Percentiles rank a stretch among this genome's conserved stretches.
phyloP scores from a whole-genome alignment of 1,139 yeast genomes.

The Nadsonia commutata region DNA sequence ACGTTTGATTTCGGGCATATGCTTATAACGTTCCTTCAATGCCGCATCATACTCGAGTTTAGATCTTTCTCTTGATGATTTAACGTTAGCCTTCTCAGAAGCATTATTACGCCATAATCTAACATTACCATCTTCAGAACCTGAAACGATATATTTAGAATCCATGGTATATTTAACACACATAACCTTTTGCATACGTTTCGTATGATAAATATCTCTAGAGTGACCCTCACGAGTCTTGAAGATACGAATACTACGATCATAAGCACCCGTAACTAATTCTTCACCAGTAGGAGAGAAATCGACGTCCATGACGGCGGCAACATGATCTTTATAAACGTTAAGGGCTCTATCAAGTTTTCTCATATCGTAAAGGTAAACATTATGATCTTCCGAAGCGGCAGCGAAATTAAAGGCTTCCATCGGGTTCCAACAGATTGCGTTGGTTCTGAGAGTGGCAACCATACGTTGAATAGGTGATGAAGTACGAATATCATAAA shows the following conservation, averaged over 20 bases:
- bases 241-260: slow-evolving; percentile 76
- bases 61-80: slow-evolving; percentile 64
- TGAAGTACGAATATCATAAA: slow-evolving; percentile 86
- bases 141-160: slow-evolving; percentile 70
- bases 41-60: slow-evolving; percentile 85
- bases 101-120: slow-evolving; percentile 87
- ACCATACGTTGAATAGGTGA: slow-evolving; percentile 86
- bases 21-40: slow-evolving; percentile 79
- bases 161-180: slow-evolving; percentile 78
- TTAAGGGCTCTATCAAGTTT: slow-evolving; percentile 65
- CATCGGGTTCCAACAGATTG: slow-evolving; percentile 94
- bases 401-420: slow-evolving; percentile 90
- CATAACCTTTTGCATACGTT: slow-evolving; percentile 92
- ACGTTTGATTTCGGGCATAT: slow-evolving; percentile 91
- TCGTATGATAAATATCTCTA: slow-evolving; percentile 88
- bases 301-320: slow-evolving; percentile 90
- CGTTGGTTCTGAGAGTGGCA: slow-evolving; percentile 69
- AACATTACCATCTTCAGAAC: slow-evolving; percentile 92
- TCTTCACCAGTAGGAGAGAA: slow-evolving; percentile 96
- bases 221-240: slow-evolving; percentile 75
- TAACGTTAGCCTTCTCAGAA: slow-evolving; percentile 67
- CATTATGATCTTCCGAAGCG: slow-evolving; percentile 90
- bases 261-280: slow-evolving; percentile 89
- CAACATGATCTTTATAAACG: slow-evolving; percentile 88
- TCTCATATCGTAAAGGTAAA: slow-evolving; percentile 93